Conservation (phyloP, 306 rosid genomes). For the Vigna trinervia region DNA sequence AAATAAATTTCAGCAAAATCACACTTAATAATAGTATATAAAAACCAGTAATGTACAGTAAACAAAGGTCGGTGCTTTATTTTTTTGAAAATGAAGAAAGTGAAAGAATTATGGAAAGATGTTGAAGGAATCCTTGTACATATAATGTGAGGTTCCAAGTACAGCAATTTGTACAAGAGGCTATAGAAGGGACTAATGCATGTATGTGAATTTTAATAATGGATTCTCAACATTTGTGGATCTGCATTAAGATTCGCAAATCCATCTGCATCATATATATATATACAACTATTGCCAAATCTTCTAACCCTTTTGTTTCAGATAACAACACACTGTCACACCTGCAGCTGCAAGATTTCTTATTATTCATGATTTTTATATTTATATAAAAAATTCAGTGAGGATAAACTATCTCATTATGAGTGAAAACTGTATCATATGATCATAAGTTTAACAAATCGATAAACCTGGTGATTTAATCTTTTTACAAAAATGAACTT, state of each 20-base stretch:
- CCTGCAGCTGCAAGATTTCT: constrained; percentile 4
- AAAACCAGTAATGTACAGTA: not conserved
- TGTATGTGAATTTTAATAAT: constrained; percentile 31
- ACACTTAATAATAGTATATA: not conserved
- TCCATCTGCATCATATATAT: constrained; percentile 15
- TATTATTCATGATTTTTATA: not conserved
- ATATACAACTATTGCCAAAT: constrained; percentile 23
- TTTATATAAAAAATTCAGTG: not conserved
- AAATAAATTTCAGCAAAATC: not conserved
- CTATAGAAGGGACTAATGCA: constrained; percentile 33
- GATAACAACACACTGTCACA: not conserved
- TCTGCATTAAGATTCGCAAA: constrained; percentile 32
- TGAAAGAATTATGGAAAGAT: constrained; percentile 4
- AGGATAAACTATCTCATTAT: not conserved
- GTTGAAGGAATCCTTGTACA: constrained; percentile 16
- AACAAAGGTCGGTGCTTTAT: not conserved
- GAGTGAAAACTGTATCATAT: too few relatives aligned
- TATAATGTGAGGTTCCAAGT: constrained; percentile 28
- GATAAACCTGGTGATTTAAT: not conserved
- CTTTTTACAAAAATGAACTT: not conserved
- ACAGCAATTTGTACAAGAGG: constrained; percentile 37
- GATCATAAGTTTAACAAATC: not conserved
- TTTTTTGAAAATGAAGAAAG: not conserved
- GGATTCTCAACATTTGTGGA: constrained; percentile 22
- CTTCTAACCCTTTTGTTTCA: constrained; percentile 31